phyloP scores from a whole-genome alignment of 768 basidiomycete species.

The Russula earlei region DNA sequence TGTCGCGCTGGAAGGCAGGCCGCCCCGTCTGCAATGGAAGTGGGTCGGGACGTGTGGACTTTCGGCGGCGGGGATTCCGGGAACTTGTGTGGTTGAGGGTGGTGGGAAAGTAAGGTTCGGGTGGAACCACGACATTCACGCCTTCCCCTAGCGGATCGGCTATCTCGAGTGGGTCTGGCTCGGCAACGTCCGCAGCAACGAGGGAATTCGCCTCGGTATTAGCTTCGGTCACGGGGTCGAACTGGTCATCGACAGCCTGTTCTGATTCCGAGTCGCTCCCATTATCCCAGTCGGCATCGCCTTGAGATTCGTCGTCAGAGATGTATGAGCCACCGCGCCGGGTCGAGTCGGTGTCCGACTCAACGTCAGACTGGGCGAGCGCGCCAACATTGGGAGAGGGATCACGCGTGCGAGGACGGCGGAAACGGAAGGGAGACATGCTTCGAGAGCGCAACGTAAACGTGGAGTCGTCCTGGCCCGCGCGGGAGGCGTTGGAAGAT shows the following conservation, averaged over 20 bases:
- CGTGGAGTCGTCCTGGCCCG: slow-evolving; percentile 22
- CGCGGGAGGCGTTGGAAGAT: slow-evolving; percentile 38
- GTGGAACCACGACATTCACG: slow-evolving; percentile 79
- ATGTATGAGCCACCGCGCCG: slow-evolving; percentile 55
- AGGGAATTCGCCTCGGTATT: slow-evolving; percentile 84
- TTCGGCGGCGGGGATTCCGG: slow-evolving; percentile 41
- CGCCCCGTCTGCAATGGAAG: slow-evolving; percentile 60
- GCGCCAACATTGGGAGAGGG: slow-evolving; percentile 40
- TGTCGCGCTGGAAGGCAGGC: slow-evolving; percentile 81
- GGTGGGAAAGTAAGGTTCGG: slow-evolving; percentile 72
- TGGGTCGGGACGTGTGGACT: slow-evolving; percentile 55
- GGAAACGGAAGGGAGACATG: slow-evolving; percentile 70
- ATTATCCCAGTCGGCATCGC: slow-evolving; percentile 38
- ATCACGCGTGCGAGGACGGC: slow-evolving; percentile 53
- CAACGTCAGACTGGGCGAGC: slow-evolving; percentile 52
- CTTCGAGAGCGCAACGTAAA: slow-evolving; percentile 54
- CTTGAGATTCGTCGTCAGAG: slow-evolving; percentile 53
- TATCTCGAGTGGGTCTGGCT: slow-evolving; percentile 41
- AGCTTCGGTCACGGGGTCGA: slow-evolving; percentile 74
- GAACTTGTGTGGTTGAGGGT: slow-evolving; percentile 44
- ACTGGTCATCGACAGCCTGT: slow-evolving; percentile 51
- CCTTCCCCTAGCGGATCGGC: slow-evolving; percentile 88
- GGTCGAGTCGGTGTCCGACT: slow-evolving; percentile 45
- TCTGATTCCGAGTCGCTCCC: slow-evolving; percentile 46
- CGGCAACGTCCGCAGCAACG: slow-evolving; percentile 39